Evolutionary conservation across 371 early-diverging fungal genomes (phyloP).

Genomic region (Umbelopsis sp.): DNA sequence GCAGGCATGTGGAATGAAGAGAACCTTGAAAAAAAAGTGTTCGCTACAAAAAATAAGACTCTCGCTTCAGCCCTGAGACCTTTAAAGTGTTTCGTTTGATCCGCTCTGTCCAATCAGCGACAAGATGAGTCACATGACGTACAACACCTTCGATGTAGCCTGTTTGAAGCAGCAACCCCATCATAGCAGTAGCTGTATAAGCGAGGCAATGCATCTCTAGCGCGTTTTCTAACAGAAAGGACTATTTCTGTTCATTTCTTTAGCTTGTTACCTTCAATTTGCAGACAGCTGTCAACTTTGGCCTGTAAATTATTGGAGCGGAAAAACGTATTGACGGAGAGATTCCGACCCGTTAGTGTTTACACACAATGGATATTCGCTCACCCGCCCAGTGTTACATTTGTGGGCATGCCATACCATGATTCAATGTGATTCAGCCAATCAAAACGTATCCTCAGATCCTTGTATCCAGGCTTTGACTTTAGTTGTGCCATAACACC

Average conservation of each 20-base stretch:
- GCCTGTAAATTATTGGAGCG: neutral
- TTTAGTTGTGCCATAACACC: neutral
- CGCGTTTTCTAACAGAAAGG: no score
- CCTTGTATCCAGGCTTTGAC: neutral
- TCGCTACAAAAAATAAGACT: neutral
- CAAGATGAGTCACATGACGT: slow-evolving; percentile 15
- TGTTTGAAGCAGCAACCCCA: neutral
- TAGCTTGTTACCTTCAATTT: neutral
- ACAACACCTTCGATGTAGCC: neutral
- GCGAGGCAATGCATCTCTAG: no score
- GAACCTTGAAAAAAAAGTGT: neutral
- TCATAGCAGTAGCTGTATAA: neutral
- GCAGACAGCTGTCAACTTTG: neutral
- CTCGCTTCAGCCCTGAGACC: neutral
- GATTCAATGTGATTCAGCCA: slow-evolving; percentile 17
- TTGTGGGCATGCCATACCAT: neutral
- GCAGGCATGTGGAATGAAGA: slow-evolving; percentile 17
- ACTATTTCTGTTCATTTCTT: no score
- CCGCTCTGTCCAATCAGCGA: neutral
- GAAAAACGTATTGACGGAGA: slow-evolving; percentile 11
- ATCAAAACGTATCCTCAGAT: neutral
- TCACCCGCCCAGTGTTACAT: neutral
- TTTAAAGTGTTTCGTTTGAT: neutral
- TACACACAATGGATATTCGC: neutral
- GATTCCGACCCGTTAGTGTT: neutral